phyloP scores from a whole-genome alignment of 148 eudicot species.

The Selenicereus undatus region DNA sequence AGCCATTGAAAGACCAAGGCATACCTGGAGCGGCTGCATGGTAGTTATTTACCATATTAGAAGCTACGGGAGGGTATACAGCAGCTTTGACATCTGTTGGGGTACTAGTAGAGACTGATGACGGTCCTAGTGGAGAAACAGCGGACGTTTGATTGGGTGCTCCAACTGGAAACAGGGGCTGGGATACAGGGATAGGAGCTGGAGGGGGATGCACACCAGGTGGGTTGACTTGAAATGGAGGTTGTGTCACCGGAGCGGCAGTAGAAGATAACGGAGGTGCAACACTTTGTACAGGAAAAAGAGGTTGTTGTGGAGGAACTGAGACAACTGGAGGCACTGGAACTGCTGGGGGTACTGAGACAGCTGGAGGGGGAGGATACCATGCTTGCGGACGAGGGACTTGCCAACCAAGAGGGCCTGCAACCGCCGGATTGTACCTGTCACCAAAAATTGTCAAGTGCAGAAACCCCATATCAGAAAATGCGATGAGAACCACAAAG shows the following conservation, averaged over 20 bases:
- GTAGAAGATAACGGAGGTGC: conserved; percentile 46
- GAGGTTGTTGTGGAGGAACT: conserved; percentile 64
- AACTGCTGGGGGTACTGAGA: conserved; percentile 53
- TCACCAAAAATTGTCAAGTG: conserved; percentile 24
- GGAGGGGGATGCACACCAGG: conserved; percentile 62
- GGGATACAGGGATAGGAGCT: conserved; percentile 68
- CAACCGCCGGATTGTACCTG: conserved; percentile 69
- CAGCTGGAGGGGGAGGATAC: conserved; percentile 65
- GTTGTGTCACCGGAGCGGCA: conserved; percentile 48
- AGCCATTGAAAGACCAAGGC: conserved; percentile 3
- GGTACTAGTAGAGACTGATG: conserved; percentile 39
- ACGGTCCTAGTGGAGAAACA: conserved; percentile 40
- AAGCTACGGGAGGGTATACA: conserved; percentile 29
- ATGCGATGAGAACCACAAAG: not conserved
- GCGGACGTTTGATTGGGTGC: conserved; percentile 51
- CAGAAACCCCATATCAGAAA: conserved; percentile 11
- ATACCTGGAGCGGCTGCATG: conserved; percentile 55
- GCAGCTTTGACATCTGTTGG: conserved; percentile 40
- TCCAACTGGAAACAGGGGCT: conserved; percentile 97
- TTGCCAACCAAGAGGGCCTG: conserved; percentile 73
- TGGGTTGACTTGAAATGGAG: conserved; percentile 48
- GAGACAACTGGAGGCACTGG: conserved; percentile 41
- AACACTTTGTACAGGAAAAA: conserved; percentile 78
- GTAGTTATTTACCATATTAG: conserved; percentile 45
- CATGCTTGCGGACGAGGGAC: conserved; percentile 82